Conservation (phyloP, 306 rosid species). For the Urtica urens region DNA sequence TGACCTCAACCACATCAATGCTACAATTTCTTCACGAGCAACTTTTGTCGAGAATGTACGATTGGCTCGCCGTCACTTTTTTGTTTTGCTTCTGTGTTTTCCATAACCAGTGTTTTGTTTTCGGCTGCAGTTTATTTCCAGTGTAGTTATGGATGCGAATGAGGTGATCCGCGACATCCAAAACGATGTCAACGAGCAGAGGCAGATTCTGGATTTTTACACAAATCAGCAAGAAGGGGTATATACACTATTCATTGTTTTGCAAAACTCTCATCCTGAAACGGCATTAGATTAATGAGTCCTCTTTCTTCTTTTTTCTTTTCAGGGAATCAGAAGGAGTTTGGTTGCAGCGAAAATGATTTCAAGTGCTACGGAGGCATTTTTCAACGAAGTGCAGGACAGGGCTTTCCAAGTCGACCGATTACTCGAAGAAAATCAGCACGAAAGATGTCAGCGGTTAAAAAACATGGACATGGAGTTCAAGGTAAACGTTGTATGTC, state of each 20-base stretch:
- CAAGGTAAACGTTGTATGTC: constrained; percentile 31
- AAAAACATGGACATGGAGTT: constrained; percentile 59
- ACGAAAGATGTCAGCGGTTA: constrained; percentile 40
- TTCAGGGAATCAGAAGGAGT: constrained; percentile 57
- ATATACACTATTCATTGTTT: not conserved
- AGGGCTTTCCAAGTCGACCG: constrained; percentile 45
- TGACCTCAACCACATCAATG: constrained; percentile 54
- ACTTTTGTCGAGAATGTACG: constrained; percentile 48
- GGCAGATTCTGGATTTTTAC: constrained; percentile 45
- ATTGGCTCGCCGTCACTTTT: too few species aligned
- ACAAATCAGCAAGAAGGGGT: constrained; percentile 64
- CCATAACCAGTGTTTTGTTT: too few species aligned
- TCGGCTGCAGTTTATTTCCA: constrained; percentile 48
- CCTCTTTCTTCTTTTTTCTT: not conserved
- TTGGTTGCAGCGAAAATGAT: constrained; percentile 46
- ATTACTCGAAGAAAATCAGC: constrained; percentile 50
- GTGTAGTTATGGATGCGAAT: constrained; percentile 54
- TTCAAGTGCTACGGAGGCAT: constrained; percentile 49
- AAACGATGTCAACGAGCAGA: constrained; percentile 61
- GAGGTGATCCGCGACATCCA: constrained; percentile 51
- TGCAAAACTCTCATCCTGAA: not conserved
- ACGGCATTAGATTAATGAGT: not conserved
- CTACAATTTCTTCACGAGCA: constrained; percentile 43
- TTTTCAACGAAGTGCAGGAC: constrained; percentile 44
- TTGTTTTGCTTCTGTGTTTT: too few species aligned